Base-by-base conservation (phyloP, 139 green algal genomes). In the Coelastrella sp. region DNA sequence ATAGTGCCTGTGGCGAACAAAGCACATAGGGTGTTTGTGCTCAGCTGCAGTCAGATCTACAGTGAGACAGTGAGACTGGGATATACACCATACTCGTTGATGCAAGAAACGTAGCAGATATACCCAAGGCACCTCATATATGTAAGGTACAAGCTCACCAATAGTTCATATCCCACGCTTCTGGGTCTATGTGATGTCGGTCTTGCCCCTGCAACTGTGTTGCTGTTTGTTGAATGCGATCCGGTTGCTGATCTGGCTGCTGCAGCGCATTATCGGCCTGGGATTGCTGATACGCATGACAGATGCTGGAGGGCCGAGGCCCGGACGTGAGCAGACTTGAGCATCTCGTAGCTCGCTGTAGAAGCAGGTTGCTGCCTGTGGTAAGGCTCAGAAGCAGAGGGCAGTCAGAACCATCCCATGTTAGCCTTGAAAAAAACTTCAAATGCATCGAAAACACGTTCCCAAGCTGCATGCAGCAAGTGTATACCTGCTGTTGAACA, bases 1-100 rank as follows among this genome's bases (percentile, higher is more conserved):
- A 32, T 84, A 84, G 60, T 84, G 78, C 75, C 75, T 72, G 75
- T 35, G 51, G n/a, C n/a, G n/a, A n/a, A n/a, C n/a, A n/a, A n/a
- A n/a, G n/a, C n/a, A n/a, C n/a, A n/a, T n/a, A n/a, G n/a, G n/a
- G n/a, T n/a, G n/a, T n/a, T n/a, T n/a, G n/a, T n/a, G n/a, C n/a
- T n/a, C n/a, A n/a, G n/a, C n/a, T n/a, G n/a, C n/a, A n/a, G n/a
- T n/a, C n/a, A n/a, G n/a, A n/a, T n/a, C n/a, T n/a, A n/a, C n/a
- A n/a, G n/a, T n/a, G n/a, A n/a, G n/a, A n/a, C n/a, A n/a, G n/a
- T n/a, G n/a, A n/a, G n/a, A n/a, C n/a, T n/a, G n/a, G n/a, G n/a
- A n/a, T n/a, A n/a, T n/a, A n/a, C n/a, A n/a, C n/a, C 35, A 35
- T 13, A 35, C 23, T 27, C 43, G 23, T 37, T 41, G 25, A 15